phyloP scores from a whole-genome alignment of 1,139 yeast species.

The Ashbya aceris region DNA sequence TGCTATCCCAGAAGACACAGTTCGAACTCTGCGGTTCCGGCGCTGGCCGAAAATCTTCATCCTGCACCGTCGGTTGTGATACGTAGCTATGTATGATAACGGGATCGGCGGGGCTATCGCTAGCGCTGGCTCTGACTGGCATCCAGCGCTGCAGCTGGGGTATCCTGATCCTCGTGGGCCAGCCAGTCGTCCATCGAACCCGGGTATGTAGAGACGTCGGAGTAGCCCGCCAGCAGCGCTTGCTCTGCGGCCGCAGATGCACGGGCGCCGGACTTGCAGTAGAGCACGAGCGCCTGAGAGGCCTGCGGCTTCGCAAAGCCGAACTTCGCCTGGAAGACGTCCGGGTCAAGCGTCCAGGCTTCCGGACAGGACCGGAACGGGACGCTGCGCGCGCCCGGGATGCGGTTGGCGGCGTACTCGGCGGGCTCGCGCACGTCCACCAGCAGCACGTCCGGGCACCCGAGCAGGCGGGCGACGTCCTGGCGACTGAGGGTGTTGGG shows the following conservation, averaged over 20 bases:
- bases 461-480: too few relatives aligned
- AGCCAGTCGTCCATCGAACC: slow-evolving; percentile 91
- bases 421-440: slow-evolving; percentile 90
- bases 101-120: too few relatives aligned
- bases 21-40: too few relatives aligned
- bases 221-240: slow-evolving; percentile 81
- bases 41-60: too few relatives aligned
- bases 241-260: slow-evolving; percentile 82
- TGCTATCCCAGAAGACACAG: background rate
- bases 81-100: too few relatives aligned
- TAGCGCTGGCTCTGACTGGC: too few relatives aligned
- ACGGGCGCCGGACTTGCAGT: slow-evolving; percentile 90
- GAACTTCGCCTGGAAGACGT: slow-evolving; percentile 68
- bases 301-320: slow-evolving; percentile 71
- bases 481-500: too few relatives aligned
- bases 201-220: slow-evolving; percentile 59
- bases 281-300: slow-evolving; percentile 68
- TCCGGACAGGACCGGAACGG: slow-evolving; percentile 91
- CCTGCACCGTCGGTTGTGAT: too few relatives aligned
- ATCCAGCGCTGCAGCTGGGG: too few relatives aligned
- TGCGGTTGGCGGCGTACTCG: slow-evolving; percentile 50
- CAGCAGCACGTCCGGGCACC: slow-evolving; percentile 36
- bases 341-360: slow-evolving; percentile 66
- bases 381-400: slow-evolving; percentile 81
- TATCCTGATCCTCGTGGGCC: slow-evolving; percentile 3